Conservation (phyloP, 768 basidiomycete genomes). For the Megacollybia marginata region DNA sequence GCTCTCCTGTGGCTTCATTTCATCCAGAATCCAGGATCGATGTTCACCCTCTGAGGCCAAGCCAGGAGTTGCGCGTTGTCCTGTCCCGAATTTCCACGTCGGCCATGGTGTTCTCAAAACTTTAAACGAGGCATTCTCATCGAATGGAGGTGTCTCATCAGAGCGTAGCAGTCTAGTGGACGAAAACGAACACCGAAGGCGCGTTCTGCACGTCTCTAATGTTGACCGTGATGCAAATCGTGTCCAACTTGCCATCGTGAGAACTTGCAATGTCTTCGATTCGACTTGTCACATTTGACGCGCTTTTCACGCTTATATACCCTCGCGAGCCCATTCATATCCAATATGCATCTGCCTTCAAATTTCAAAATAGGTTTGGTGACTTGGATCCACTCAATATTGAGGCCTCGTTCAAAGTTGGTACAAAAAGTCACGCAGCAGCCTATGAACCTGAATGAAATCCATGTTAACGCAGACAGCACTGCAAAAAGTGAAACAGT, state of each 20-base stretch:
- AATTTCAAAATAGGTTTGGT: slow-evolving; percentile 50
- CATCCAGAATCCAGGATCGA: background rate
- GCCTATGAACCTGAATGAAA: background rate
- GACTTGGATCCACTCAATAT: slow-evolving; percentile 43
- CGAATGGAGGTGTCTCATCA: no score
- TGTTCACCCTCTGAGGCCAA: no score
- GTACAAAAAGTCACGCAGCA: slow-evolving; percentile 23
- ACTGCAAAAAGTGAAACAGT: slow-evolving; percentile 39
- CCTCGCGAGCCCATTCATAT: slow-evolving; percentile 62
- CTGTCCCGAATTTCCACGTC: slow-evolving; percentile 36
- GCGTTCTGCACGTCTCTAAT: no score
- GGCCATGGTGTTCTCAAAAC: slow-evolving; percentile 31
- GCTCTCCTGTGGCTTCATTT: slow-evolving; percentile 16
- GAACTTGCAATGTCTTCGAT: slow-evolving; percentile 18
- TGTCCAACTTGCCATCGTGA: no score
- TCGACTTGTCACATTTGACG: slow-evolving; percentile 73
- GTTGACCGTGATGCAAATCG: no score
- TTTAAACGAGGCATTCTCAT: slow-evolving; percentile 15
- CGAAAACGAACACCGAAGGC: no score
- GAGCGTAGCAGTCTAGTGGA: no score
- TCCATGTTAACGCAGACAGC: slow-evolving; percentile 19
- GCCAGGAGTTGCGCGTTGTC: slow-evolving; percentile 9
- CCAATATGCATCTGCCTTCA: slow-evolving; percentile 59
- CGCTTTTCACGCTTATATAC: slow-evolving; percentile 64
- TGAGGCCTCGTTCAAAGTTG: slow-evolving; percentile 51